Percentiles rank a stretch among this genome's conserved stretches.
Evolutionary conservation across 1,284 basidiomycete species (phyloP).

Genomic region (Flammula alnicola): DNA sequence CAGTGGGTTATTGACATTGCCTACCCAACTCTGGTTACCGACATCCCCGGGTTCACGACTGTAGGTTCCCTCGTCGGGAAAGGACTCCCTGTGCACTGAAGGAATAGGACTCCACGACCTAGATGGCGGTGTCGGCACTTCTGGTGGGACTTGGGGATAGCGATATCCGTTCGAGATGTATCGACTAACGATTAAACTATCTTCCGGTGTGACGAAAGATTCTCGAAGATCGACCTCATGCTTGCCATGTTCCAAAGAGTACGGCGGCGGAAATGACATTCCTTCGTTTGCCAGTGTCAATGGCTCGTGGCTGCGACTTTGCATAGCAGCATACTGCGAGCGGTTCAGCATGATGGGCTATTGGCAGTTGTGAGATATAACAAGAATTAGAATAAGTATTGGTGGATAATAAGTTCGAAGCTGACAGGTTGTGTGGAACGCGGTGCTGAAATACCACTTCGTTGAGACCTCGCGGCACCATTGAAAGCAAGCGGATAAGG

Average conservation of each 20-base stretch:
- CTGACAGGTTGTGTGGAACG: constrained; percentile 2
- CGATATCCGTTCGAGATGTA: constrained; percentile 19
- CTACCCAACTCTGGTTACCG: constrained; percentile 18
- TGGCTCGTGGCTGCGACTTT: not conserved
- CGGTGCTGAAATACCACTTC: not conserved
- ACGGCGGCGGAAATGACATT: not conserved
- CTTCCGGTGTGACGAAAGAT: constrained; percentile 4
- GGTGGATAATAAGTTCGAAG: not conserved
- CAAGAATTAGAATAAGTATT: too few species aligned
- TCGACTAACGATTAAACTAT: constrained; percentile 23
- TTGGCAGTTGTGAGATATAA: not conserved
- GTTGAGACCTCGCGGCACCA: not conserved
- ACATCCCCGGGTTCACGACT: constrained; percentile 3
- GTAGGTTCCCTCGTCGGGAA: constrained; percentile 3
- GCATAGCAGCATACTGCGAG: constrained; percentile 2
- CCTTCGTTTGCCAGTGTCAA: too few species aligned
- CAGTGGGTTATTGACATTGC: constrained; percentile 10
- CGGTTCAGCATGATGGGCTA: constrained; percentile 1
- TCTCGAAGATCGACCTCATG: constrained; percentile 1
- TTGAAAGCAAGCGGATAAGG: not conserved
- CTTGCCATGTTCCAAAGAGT: not conserved
- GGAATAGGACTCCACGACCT: constrained; percentile 37
- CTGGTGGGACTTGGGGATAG: constrained; percentile 14
- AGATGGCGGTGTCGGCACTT: constrained; percentile 15
- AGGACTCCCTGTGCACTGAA: constrained; percentile 32